Evolutionary conservation across 1,284 basidiomycete species (phyloP).

Genomic region (Ustilago loliicola): DNA sequence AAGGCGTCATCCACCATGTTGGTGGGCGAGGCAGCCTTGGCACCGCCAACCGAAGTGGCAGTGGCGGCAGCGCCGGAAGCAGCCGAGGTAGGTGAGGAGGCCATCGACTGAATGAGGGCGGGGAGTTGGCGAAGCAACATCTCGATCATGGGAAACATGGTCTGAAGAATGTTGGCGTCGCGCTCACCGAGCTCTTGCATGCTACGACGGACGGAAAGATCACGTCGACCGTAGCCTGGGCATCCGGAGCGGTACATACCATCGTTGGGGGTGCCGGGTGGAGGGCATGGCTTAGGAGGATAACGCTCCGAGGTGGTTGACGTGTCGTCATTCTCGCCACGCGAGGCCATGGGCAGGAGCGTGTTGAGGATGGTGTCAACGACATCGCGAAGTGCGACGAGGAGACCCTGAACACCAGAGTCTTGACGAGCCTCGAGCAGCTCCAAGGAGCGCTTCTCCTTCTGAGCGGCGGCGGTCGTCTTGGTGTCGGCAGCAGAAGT

Average conservation of each 20-base stretch:
- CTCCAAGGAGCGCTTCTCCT: conserved; percentile 32
- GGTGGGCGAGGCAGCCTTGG: conserved; percentile 33
- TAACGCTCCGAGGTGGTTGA: conserved; percentile 25
- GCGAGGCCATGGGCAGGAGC: conserved; percentile 52
- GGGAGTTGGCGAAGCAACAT: conserved; percentile 51
- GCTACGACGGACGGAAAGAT: conserved; percentile 40
- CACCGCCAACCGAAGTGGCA: conserved; percentile 26
- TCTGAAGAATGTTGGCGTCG: conserved; percentile 42
- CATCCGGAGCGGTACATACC: conserved; percentile 61
- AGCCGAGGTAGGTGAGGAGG: conserved; percentile 23
- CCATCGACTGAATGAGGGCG: conserved; percentile 31
- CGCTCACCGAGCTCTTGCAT: conserved; percentile 40
- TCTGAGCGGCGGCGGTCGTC: neutral
- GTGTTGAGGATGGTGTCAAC: conserved; percentile 62
- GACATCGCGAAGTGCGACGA: conserved; percentile 46
- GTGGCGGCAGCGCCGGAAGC: conserved; percentile 24
- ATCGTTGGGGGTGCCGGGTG: conserved; percentile 50
- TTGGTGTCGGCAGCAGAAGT: conserved; percentile 12
- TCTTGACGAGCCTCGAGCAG: conserved; percentile 39
- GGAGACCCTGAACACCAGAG: conserved; percentile 51
- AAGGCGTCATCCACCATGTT: conserved; percentile 35
- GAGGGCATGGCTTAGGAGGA: conserved; percentile 52
- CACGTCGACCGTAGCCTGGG: conserved; percentile 59
- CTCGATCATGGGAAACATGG: conserved; percentile 53
- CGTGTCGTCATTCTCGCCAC: conserved; percentile 30